These are phyloP conservation scores for Colletotrichum cereale DNA, from an alignment of 2,329 filamentous ascomycete species.

Conservation along the genomic window DNA sequence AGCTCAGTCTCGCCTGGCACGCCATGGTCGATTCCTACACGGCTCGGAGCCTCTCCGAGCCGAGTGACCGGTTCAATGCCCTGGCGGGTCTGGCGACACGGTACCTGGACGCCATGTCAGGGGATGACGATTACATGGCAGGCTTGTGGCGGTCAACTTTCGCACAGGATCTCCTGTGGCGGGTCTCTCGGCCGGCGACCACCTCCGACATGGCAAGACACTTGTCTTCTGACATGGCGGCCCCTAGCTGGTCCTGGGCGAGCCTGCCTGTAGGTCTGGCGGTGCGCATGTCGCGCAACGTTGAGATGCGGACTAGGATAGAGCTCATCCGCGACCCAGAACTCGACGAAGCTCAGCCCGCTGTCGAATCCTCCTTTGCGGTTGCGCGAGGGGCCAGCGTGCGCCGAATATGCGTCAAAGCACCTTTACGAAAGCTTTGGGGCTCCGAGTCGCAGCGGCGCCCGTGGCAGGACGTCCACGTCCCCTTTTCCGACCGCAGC, in stretches of 20 bases:
- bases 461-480: neutral
- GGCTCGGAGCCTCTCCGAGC: neutral
- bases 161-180: neutral
- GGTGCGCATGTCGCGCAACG: neutral
- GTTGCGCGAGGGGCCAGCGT: neutral
- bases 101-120: neutral
- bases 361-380: neutral
- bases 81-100: neutral
- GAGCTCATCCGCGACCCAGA: too few species aligned
- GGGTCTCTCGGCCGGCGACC: neutral
- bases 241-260: neutral
- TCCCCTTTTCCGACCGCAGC: neutral
- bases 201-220: neutral
- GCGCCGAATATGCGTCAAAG: neutral
- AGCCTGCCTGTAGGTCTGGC: neutral
- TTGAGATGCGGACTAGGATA: neutral
- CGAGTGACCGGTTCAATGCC: neutral
- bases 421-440: neutral
- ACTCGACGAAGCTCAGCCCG: neutral
- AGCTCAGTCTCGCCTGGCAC: conserved; percentile 1
- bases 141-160: conserved; percentile 4
- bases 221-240: too few species aligned
- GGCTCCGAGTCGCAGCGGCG: neutral
- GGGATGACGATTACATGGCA: neutral
- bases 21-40: neutral